Evolutionary conservation across 805 yeast species (phyloP).

Genomic region (Lipomyces oligophaga): DNA sequence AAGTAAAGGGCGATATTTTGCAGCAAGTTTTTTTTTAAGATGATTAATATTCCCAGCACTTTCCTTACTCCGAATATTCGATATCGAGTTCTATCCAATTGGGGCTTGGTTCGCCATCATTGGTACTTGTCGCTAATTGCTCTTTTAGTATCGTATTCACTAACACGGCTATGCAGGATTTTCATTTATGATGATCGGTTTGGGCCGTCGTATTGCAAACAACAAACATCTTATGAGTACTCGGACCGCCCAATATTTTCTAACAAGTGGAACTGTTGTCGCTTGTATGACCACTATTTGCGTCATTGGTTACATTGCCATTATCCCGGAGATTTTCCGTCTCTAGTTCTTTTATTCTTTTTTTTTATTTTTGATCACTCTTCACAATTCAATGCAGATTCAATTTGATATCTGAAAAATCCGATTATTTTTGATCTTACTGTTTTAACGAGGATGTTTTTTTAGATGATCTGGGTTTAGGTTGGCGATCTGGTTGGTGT

Average conservation of each 20-base stretch:
- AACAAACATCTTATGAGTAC: slow-evolving; percentile 10
- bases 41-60: slow-evolving; percentile 7
- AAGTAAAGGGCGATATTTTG: slow-evolving; percentile 4
- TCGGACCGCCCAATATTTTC: slow-evolving; percentile 18
- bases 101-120: slow-evolving; percentile 25
- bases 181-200: slow-evolving; percentile 19
- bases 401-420: no score
- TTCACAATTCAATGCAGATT: neutral
- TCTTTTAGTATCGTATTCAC: neutral
- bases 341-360: neutral
- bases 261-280: slow-evolving; percentile 22
- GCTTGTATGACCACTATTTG: slow-evolving; percentile 8
- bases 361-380: neutral
- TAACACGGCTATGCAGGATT: slow-evolving; percentile 6
- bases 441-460: neutral
- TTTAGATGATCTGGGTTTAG: neutral
- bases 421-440: no score
- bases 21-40: neutral
- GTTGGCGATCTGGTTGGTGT: neutral
- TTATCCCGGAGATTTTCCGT: slow-evolving; percentile 22
- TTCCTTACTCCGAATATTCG: slow-evolving; percentile 25
- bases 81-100: slow-evolving; percentile 28
- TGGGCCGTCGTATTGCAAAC: slow-evolving; percentile 14
- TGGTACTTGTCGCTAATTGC: slow-evolving; percentile 7
- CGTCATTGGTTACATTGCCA: slow-evolving; percentile 14